These are phyloP conservation scores for Umbelopsis vinacea DNA, from an alignment of 192 early-diverging fungal genomes.

Conservation along the genomic window DNA sequence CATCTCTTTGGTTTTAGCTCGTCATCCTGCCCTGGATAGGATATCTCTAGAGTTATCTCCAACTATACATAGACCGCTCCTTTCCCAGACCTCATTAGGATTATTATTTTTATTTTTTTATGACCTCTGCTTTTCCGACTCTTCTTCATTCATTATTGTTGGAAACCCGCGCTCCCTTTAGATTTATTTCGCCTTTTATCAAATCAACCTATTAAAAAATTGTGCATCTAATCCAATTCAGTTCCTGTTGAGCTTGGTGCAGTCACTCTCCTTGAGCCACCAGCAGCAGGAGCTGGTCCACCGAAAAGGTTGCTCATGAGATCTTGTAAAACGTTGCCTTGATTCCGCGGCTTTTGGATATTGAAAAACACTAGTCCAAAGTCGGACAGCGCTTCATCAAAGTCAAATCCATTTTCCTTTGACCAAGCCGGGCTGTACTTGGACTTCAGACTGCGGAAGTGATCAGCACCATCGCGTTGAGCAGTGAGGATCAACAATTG, in stretches of 20 bases:
- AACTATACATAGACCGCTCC: not conserved
- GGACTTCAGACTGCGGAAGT: slow-evolving; percentile 38
- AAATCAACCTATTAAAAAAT: not conserved
- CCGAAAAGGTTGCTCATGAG: slow-evolving; percentile 59
- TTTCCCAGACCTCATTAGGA: not conserved
- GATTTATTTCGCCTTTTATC: not conserved
- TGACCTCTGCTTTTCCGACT: not conserved
- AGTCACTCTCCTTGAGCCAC: slow-evolving; percentile 4
- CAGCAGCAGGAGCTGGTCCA: slow-evolving; percentile 28
- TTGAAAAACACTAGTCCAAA: slow-evolving; percentile 57
- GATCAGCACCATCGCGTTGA: slow-evolving; percentile 61
- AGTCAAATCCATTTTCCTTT: slow-evolving; percentile 41
- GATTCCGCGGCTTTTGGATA: slow-evolving; percentile 47
- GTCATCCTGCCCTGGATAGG: not conserved
- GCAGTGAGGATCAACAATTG: slow-evolving; percentile 69
- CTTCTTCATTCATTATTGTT: not conserved
- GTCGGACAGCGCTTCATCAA: slow-evolving; percentile 47
- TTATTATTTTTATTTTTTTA: not conserved
- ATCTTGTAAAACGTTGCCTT: slow-evolving; percentile 54
- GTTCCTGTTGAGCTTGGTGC: not conserved
- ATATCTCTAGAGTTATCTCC: not conserved
- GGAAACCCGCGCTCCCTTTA: not conserved
- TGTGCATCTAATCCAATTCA: slow-evolving; percentile 15
- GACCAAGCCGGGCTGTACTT: slow-evolving; percentile 35
- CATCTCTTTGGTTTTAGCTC: not conserved